Percentiles rank a stretch among this genome's conserved stretches.
Conservation (phyloP, 1,284 basidiomycete genomes). For the Vanrija pseudolonga region DNA sequence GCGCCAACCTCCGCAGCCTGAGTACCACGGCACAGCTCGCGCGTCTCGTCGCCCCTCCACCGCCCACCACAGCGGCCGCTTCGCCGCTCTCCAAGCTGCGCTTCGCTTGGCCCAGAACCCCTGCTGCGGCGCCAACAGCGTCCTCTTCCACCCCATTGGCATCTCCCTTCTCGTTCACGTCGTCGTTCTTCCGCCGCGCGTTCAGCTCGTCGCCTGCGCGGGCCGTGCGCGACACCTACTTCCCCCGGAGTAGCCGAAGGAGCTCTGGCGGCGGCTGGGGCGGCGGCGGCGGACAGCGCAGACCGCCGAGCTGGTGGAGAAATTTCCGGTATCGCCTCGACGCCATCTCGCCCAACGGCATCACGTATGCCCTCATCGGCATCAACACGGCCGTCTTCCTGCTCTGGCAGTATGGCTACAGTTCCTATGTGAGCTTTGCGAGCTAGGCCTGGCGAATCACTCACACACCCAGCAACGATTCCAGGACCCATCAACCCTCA, state of each 20-base stretch:
- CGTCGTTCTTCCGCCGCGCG: not conserved
- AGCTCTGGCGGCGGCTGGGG: not conserved
- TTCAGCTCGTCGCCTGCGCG: not conserved
- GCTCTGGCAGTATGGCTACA: conserved; percentile 46
- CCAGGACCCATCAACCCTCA: conserved; percentile 54
- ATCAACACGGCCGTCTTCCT: conserved; percentile 42
- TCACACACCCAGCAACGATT: conserved; percentile 34
- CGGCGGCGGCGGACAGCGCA: not conserved
- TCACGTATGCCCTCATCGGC: conserved; percentile 29
- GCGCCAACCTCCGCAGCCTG: not conserved
- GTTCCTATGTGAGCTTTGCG: conserved; percentile 28
- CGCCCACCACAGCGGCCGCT: too few species aligned
- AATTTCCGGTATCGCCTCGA: not conserved
- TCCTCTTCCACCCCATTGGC: not conserved
- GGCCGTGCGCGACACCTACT: conserved; percentile 1
- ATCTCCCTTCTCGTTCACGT: not conserved
- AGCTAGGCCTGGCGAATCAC: not conserved
- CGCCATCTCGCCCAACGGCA: not conserved
- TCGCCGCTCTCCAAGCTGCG: too few species aligned
- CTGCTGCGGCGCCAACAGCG: too few species aligned
- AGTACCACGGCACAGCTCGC: not conserved
- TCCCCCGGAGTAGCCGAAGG: not conserved
- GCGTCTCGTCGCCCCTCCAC: too few species aligned
- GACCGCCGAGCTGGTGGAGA: not conserved
- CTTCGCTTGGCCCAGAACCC: too few species aligned